phyloP scores from a whole-genome alignment of 495 filamentous ascomycete genomes.

The Endocarpon pusillum region DNA sequence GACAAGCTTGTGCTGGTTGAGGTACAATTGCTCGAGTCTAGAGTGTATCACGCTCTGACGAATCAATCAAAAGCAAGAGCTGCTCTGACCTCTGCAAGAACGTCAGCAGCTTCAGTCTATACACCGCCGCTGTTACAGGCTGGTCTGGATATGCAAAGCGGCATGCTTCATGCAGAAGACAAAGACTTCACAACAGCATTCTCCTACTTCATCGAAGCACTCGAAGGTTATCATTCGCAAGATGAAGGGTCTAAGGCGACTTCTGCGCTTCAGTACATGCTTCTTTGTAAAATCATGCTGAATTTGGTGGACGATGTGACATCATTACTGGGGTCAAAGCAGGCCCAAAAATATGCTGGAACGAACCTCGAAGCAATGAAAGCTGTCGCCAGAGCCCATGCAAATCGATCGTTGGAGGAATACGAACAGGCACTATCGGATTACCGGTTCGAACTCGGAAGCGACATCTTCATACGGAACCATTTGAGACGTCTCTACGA shows the following conservation, averaged over 20 bases:
- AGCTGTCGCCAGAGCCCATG: constrained; percentile 85
- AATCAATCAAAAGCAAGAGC: constrained; percentile 94
- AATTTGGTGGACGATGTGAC: constrained; percentile 94
- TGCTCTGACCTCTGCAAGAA: constrained; percentile 83
- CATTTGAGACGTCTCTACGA: constrained; percentile 91
- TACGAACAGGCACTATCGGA: constrained; percentile 82
- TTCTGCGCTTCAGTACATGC: constrained; percentile 94
- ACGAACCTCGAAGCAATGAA: constrained; percentile 96
- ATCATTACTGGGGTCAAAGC: constrained; percentile 78
- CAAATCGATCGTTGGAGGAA: constrained; percentile 85
- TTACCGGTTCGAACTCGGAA: constrained; percentile 81
- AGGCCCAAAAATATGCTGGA: constrained; percentile 87
- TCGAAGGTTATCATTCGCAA: constrained; percentile 90
- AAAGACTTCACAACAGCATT: constrained; percentile 96
- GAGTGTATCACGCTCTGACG: constrained; percentile 91
- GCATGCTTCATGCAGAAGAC: constrained; percentile 96
- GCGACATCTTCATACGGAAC: constrained; percentile 85
- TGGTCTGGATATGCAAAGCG: constrained; percentile 94
- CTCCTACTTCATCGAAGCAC: constrained; percentile 97
- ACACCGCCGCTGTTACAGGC: constrained; percentile 90
- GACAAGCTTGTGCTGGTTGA: constrained; percentile 98
- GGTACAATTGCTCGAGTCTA: constrained; percentile 90
- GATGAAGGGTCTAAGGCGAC: constrained; percentile 75
- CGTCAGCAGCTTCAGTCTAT: constrained; percentile 90
- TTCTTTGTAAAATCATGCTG: constrained; percentile 98